Base-by-base conservation (phyloP, 2,329 filamentous ascomycete genomes). In the Proliferodiscus dingleyae region DNA sequence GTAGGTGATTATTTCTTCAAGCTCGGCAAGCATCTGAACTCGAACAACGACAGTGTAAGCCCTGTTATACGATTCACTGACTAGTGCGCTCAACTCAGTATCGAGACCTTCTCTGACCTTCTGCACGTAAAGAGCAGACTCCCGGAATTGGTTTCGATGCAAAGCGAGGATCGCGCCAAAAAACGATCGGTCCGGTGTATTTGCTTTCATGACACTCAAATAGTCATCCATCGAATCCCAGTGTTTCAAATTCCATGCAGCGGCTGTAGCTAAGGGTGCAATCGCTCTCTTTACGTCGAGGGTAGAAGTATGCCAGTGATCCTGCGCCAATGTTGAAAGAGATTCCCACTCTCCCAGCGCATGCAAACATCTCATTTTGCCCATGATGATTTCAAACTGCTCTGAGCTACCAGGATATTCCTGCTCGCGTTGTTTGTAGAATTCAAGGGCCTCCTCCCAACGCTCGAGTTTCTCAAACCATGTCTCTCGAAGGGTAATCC, bases 201-300 rank as follows among this genome's bases (percentile, higher is more conserved):
- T 79, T 30, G 89, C 79, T 68, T 95, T 96, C 83, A 99, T 95
- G 21, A 93, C 93, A 53, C 85, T 85, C 21, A 99, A 76, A 61
- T 98, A 99, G 46, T 86, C 89, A 65, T 98, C 93, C 93, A 99
- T 98, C 13, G 91, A 80, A 57, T 97, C 91, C 87, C 94, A 99
- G 63, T 97, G 94, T 51, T 87, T 86, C 52, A 95, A 77, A 44
- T 91, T 91, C 93, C 93, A 99, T 11, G 94, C 91, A 30, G 93
- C 93, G 4, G 91, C 91, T 4, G 94, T 95, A 23, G 93, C 93
- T 34, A 98, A 77, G 43, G 90, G 90, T 23, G 93, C 93, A 63
- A 99, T 95, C 47, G 85, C 81, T 55, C 90, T 84, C 60, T 93
- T 87, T 48, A 96, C 84, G 51, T 97, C 93, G 4, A 85, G 78